Base-by-base conservation (phyloP, 805 yeast species). In the Metschnikowia orientalis region DNA sequence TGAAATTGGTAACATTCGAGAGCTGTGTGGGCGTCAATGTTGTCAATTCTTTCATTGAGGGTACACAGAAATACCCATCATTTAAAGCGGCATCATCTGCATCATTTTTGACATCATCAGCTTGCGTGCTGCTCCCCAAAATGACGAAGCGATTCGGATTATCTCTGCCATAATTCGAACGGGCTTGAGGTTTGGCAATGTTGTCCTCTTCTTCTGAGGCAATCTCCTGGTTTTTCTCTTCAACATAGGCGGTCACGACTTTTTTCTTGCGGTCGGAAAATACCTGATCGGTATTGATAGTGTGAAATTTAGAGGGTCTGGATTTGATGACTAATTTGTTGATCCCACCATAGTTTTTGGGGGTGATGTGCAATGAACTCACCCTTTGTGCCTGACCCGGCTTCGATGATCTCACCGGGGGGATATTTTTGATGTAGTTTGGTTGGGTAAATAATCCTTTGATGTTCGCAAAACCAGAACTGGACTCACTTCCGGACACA, bases 51-150 rank as follows among this genome's bases (percentile, higher is more conserved):
- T 59, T 61, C 10, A 80, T 58, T 0, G 81, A 57, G 1, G 92
- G 94, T 0, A 81, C 67, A 40, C 85, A 76, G 88, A 90, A 84
- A 47, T 83, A 83, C 3, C 73, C 83, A 4, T 56, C 47, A 23
- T 41, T 36, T 14, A 29, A 15, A 8, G 26, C 34, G 22, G 32
- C 45, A 12, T 29, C 32, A 16, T 29, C 32, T 6, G 21, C 23
- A 3, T 45, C 55, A 26, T 39, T n/a, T 8, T 17, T 18, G 11
- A 17, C 13, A 15, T 30, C 34, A 10, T 23, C 16, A 7, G 28
- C 13, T 13, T 30, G 11, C n/a, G 24, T 6, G 10, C 34, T 21
- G 6, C 24, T 20, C 10, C 34, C 34, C 23, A 9, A 4, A 10
- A 20, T 20, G 11, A 20, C 23, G 4, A 20, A 10, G n/a, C 11